A percentile compares a stretch with the other conserved stretches of the same genome.
phyloP scores from a whole-genome alignment of 768 basidiomycete species.

The Tricholoma sp. region DNA sequence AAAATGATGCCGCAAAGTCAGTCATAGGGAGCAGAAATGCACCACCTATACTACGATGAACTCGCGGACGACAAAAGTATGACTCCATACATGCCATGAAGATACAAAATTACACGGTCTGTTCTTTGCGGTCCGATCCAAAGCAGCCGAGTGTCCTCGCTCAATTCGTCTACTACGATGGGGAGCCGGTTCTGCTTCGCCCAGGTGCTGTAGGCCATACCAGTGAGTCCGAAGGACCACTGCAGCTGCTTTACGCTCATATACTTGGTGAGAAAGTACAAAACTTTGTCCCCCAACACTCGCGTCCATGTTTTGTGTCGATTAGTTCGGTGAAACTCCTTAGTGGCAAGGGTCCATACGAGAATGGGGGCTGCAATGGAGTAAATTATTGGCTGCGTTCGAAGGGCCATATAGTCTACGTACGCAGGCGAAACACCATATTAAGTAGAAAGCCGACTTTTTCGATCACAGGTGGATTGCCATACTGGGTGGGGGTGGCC shows the following conservation, averaged over 20 bases:
- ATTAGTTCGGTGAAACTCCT: constrained; percentile 11
- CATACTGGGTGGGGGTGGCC: constrained; percentile 1
- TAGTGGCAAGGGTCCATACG: constrained; percentile 12
- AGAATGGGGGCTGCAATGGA: constrained; percentile 10
- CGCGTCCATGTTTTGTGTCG: constrained; percentile 18
- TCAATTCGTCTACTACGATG: constrained; percentile 22
- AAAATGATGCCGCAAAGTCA: constrained; percentile 17
- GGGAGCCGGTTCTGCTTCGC: constrained; percentile 15
- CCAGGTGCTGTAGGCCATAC: constrained; percentile 19
- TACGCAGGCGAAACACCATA: constrained; percentile 9
- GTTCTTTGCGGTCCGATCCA: constrained; percentile 28
- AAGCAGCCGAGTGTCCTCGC: constrained; percentile 21
- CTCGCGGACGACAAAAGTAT: neutral
- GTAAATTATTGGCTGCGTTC: neutral
- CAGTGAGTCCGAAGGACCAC: constrained; percentile 13
- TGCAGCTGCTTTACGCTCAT: constrained; percentile 20
- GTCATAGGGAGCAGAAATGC: constrained; percentile 19
- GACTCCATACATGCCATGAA: constrained; percentile 20
- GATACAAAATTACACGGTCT: constrained; percentile 25
- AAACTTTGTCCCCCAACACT: constrained; percentile 12
- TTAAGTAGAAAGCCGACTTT: constrained; percentile 5
- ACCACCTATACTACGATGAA: constrained; percentile 19
- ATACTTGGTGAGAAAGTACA: constrained; percentile 3
- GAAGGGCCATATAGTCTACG: constrained; percentile 1
- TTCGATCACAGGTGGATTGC: constrained; percentile 9